phyloP scores from a whole-genome alignment of 2,329 filamentous ascomycete species.

The Arthrobotrys sinensis region DNA sequence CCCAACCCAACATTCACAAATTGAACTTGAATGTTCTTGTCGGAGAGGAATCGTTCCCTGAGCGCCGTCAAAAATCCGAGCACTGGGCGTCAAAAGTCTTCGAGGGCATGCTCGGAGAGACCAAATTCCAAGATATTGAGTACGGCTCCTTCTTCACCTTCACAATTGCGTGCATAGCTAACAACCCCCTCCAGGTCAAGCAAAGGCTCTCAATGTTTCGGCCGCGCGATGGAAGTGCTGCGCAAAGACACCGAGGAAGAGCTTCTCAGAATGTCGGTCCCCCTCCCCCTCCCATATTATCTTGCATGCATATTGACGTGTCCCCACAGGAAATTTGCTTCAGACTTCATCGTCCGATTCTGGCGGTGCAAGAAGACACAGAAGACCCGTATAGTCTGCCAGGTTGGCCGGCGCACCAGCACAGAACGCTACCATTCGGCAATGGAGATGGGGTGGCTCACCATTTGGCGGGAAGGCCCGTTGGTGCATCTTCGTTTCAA shows the following conservation, averaged over 20 bases:
- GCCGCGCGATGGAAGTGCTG: conserved; percentile 63
- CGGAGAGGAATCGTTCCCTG: conserved; percentile 38
- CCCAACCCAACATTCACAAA: conserved; percentile 58
- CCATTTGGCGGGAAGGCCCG: conserved; percentile 63
- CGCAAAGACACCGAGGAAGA: conserved; percentile 64
- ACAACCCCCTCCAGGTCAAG: conserved; percentile 50
- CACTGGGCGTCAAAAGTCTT: conserved; percentile 59
- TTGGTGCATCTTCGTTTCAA: conserved; percentile 63
- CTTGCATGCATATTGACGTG: conserved; percentile 55
- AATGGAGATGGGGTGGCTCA: conserved; percentile 64
- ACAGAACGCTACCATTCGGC: conserved; percentile 63
- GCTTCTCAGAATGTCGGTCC: conserved; percentile 64
- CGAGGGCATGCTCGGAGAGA: conserved; percentile 45
- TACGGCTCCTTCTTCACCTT: conserved; percentile 29
- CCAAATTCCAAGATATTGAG: conserved; percentile 54
- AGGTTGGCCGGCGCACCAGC: conserved; percentile 62
- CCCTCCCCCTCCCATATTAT: neutral
- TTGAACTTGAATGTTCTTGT: conserved; percentile 59
- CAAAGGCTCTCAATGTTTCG: conserved; percentile 64
- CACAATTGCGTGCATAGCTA: conserved; percentile 37
- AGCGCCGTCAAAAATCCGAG: conserved; percentile 40
- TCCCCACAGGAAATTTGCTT: conserved; percentile 64
- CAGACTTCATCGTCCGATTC: conserved; percentile 64
- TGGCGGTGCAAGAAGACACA: conserved; percentile 64
- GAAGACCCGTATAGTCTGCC: conserved; percentile 64